These are phyloP conservation scores for Fusarium poae DNA, from an alignment of 2,329 filamentous ascomycete species.

Conservation along the genomic window DNA sequence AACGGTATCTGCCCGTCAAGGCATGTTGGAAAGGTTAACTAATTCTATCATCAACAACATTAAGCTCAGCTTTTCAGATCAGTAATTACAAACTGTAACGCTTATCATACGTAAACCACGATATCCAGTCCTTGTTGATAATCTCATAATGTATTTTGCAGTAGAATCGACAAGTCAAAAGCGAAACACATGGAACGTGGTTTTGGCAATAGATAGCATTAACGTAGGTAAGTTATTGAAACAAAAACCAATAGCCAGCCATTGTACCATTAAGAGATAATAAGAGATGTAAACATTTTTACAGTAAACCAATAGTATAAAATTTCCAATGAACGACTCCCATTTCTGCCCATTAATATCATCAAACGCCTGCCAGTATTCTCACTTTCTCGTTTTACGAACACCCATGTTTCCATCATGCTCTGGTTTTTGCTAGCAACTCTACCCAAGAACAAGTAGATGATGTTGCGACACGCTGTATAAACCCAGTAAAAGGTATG, in stretches of 20 bases:
- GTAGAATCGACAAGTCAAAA: too few relatives aligned
- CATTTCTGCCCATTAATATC: constrained; percentile 38
- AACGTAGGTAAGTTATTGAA: constrained; percentile 18
- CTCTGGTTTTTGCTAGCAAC: constrained; percentile 22
- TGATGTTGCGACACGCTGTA: constrained; percentile 23
- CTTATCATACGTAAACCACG: background rate
- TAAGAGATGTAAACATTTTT: constrained; percentile 40
- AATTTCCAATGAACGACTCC: constrained; percentile 46
- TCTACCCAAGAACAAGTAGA: constrained; percentile 17
- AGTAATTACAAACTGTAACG: too few relatives aligned
- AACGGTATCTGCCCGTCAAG: background rate
- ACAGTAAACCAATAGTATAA: constrained; percentile 40
- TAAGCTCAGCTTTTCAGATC: background rate
- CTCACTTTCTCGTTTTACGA: constrained; percentile 43
- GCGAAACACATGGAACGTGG: background rate
- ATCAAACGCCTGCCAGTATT: constrained; percentile 43
- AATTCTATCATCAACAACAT: background rate
- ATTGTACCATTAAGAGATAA: constrained; percentile 43
- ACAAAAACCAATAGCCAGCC: constrained; percentile 33
- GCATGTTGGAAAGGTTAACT: background rate
- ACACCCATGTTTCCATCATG: constrained; percentile 28
- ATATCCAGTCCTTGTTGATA: background rate
- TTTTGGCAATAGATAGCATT: constrained; percentile 24
- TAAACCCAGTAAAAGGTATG: constrained; percentile 42
- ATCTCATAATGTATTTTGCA: too few relatives aligned